Conservation (phyloP, 768 basidiomycete genomes). For the Gymnopilus junonius region DNA sequence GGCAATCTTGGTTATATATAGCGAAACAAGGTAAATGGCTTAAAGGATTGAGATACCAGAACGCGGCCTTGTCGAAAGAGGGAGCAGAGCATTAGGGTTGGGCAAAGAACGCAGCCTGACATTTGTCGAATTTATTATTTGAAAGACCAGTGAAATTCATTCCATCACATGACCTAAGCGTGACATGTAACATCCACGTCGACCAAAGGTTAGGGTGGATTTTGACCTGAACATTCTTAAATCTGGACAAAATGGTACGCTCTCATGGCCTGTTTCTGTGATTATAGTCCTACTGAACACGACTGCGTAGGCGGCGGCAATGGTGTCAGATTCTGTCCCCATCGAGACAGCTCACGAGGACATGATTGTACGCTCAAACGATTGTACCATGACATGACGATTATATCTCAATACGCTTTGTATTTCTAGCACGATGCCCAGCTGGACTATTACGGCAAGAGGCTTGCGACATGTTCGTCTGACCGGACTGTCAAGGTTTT, state of each 20-base stretch:
- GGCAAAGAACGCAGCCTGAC: not conserved
- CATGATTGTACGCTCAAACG: constrained; percentile 80
- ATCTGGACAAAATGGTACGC: constrained; percentile 17
- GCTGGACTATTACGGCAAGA: constrained; percentile 96
- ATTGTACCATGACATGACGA: constrained; percentile 2
- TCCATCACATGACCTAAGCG: constrained; percentile 4
- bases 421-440: constrained; percentile 93
- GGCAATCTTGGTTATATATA: no score
- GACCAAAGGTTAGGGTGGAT: constrained; percentile 10
- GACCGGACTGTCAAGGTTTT: constrained; percentile 96
- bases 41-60: no score
- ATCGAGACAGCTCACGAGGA: constrained; percentile 98
- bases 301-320: constrained; percentile 47
- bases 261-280: not conserved
- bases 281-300: not conserved
- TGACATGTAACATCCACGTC: constrained; percentile 22
- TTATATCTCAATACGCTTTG: constrained; percentile 1
- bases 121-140: no score
- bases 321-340: constrained; percentile 70
- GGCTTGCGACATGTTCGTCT: constrained; percentile 95
- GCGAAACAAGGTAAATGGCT: no score
- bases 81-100: no score
- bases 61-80: no score
- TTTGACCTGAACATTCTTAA: not conserved
- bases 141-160: not conserved